Base-by-base conservation (phyloP, 2,329 filamentous ascomycete genomes). In the Sporothrix pallida region DNA sequence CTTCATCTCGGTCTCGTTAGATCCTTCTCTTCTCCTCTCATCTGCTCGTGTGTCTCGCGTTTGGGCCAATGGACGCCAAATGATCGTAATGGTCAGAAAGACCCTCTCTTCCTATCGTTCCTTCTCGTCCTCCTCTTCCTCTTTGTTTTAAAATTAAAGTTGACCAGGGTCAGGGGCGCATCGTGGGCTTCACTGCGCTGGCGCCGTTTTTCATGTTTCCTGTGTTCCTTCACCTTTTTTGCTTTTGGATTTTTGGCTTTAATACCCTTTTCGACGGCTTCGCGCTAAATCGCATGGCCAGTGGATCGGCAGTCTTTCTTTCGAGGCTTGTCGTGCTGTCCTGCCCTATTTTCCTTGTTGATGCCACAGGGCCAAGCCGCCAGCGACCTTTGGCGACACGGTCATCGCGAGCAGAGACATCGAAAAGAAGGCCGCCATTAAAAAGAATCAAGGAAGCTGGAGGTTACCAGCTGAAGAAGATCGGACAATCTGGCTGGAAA, bases 71-170 rank as follows among this genome's bases (percentile, higher is more conserved):
- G 13, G 54, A 58, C 54, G 23, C 10, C 23, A 31, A 58, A 26
- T 26, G 23, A 26, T 26, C 23, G 23, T 10, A 26, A 58, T 20
- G 54, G n/a, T 20, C n/a, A 56, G 12, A 17, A 56, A 1, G 20
- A 17, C 6, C 20, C 54, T 23, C 10, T n/a, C 20, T 10, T 10
- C 20, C 54, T n/a, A 9, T 13, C 6, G 7, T 8, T 12, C 54
- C 56, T 37, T 5, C 9, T 26, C 56, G 6, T 17, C 23, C 52
- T 37, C 31, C 9, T 13, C 23, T 58, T 37, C 23, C n/a, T 37
- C 13, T 63, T n/a, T 37, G 26, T 12, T 65, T 65, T 46, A 46
- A 65, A 15, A 44, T 46, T 46, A 65, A 65, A 65, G 60, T 46
- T 65, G 60, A 65, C 60, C 37, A 65, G 60, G 60, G 60, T 4